Base-by-base conservation (phyloP, 2,329 filamentous ascomycete species). In the Arthroderma sp. region DNA sequence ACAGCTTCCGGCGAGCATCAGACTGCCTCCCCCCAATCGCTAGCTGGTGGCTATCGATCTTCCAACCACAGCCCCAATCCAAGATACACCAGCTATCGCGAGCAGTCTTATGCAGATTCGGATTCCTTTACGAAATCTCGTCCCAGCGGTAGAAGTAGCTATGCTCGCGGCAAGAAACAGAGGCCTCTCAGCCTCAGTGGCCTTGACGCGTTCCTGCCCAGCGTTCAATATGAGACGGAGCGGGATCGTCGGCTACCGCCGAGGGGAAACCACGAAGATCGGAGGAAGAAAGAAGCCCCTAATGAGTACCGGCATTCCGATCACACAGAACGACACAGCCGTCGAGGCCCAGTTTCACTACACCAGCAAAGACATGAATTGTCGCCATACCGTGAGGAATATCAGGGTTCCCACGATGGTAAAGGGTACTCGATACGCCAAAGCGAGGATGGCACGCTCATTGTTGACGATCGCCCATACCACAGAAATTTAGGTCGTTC, bases 321-420 rank as follows among this genome's bases (percentile, higher is more conserved):
- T 22, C 15, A 3, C 15, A 22, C 15, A 22, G 15, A 22, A 22
- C 15, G 15, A 22, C 57, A 67, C 7, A 65, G 64, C 29, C 68
- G 67, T 38, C 65, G 65, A 46, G 61, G 65, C 31, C 60, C 68
- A 8, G 61, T 69, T 3, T 58, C 68, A 10, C 52, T 73, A 4
- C 70, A 73, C 50, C 72, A 73, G 48, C 66, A 68, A 11, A 58
- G 60, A 7, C 69, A 71, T 38, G 61, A 65, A 36, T 68, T 61
- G 51, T 66, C 58, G 37, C 58, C 60, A 4, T 61, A 67, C 48
- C 61, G 60, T 11, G 65, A 71, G 36, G 65, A 68, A 6, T 66
- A 69, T 47, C 66, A 68, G 22, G 63, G 66, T 40, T 62, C 61
- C 32, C 62, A 61, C 44, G 64, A 68, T 42, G 61, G 63, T 10